These are phyloP conservation scores for Lanmaoa pseudosensibilis DNA, from an alignment of 768 basidiomycete species.

Conservation along the genomic window DNA sequence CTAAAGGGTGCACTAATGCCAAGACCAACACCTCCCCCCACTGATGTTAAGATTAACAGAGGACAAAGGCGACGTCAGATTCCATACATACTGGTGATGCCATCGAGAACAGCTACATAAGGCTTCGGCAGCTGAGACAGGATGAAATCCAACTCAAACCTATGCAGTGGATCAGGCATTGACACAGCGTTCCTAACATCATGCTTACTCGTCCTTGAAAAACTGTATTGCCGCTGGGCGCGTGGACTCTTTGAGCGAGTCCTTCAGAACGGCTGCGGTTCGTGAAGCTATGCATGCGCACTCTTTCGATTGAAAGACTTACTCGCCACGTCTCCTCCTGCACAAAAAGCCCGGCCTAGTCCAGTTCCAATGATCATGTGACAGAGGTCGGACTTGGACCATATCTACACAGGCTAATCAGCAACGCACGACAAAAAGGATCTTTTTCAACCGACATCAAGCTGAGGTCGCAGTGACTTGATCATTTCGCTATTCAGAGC, in stretches of 20 bases:
- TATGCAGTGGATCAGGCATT: constrained; percentile 32
- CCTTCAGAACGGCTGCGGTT: constrained; percentile 52
- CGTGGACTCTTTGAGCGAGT: constrained; percentile 51
- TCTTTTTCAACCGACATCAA: constrained; percentile 63
- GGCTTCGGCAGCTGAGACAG: constrained; percentile 75
- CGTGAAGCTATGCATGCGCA: constrained; percentile 6
- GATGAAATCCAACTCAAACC: constrained; percentile 79
- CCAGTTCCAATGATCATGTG: constrained; percentile 74
- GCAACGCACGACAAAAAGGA: constrained; percentile 1
- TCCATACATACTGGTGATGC: constrained; percentile 73
- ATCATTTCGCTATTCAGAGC: constrained; percentile 82
- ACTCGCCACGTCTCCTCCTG: constrained; percentile 94
- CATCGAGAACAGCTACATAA: constrained; percentile 90
- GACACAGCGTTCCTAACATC: constrained; percentile 2
- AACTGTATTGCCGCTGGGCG: constrained; percentile 73
- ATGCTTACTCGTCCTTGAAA: constrained; percentile 84
- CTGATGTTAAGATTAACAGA: constrained; percentile 39
- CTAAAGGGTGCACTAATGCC: constrained; percentile 82
- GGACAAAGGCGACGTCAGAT: constrained; percentile 7
- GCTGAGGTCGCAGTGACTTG: constrained; percentile 60
- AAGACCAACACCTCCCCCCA: constrained; percentile 96
- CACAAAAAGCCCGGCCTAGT: constrained; percentile 79
- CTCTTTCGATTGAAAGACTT: constrained; percentile 32
- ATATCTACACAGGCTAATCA: constrained; percentile 51
- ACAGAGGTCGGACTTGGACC: constrained; percentile 69